Evolutionary conservation across 2,329 filamentous ascomycete species (phyloP), one percentile per base, ranked within the genome.

Genomic region (Eutypella sp.): DNA sequence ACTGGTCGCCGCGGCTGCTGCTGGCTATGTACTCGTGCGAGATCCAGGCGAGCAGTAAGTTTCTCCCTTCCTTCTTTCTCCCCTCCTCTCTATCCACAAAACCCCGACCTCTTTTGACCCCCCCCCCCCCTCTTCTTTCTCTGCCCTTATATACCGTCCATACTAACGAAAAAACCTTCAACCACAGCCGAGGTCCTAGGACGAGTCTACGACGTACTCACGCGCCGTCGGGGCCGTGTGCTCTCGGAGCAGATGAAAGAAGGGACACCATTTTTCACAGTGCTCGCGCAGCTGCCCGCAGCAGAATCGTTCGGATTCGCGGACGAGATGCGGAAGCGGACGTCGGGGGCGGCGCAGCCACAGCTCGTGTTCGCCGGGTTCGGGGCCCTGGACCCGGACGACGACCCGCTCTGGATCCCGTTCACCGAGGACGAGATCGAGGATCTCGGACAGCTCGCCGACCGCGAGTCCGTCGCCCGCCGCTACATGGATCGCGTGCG

Each of bases 1-100:
- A 97, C 73, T 99, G 93, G 93, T 92, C 86, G 33, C 88, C 93
- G 0, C 84, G 93, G n/a, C 80, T 99, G 55, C 82, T 97, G 71
- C 81, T 99, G 38, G 93, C 93, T 42, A 97, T 97, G 89, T 99
- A 99, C 72, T 89, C 82, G 45, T 96, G 92, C 65, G 93, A 97
- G 65, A 97, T 99, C 59, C 93, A 97, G 76, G 90, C 92, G 24
- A 91, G 88, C 19, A 92, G 82, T 85, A 75, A 65, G 80, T 69
- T 13, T 38, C 19, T 25, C n/a, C 40, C 24, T 10, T 40, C 24
- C 42, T n/a, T 16, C 39, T 20, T 42, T 36, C 15, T 15, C 18
- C n/a, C 38, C 38, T 29, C 22, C 23, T 15, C 19, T 7, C 16
- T 16, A 19, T 33, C 11, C n/a, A n/a, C n/a, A n/a, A n/a, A n/a